These are phyloP conservation scores for Fusarium nodosum DNA, from an alignment of 2,329 filamentous ascomycete species.

Conservation along the genomic window DNA sequence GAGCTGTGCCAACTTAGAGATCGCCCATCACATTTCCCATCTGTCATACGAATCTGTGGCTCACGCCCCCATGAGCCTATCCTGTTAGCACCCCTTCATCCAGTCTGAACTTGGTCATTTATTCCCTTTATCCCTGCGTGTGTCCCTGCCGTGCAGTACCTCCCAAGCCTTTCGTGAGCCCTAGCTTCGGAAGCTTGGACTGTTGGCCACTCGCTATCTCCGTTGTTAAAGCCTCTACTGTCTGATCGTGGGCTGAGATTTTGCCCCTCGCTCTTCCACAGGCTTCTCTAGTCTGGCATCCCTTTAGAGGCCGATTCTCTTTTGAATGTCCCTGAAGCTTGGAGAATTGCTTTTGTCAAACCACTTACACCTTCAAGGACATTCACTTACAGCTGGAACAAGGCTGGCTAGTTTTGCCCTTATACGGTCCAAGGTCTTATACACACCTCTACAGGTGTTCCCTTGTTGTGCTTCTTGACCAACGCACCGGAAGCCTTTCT, in stretches of 20 bases:
- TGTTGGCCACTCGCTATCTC: conserved; percentile 43
- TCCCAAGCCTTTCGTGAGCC: conserved; percentile 44
- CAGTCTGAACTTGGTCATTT: conserved; percentile 35
- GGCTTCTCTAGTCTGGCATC: conserved; percentile 33
- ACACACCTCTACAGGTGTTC: conserved; percentile 11
- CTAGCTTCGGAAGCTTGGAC: conserved; percentile 45
- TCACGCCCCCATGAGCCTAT: conserved; percentile 44
- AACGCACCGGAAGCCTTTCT: conserved; percentile 1
- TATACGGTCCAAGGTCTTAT: conserved; percentile 1
- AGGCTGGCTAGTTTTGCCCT: conserved; percentile 15
- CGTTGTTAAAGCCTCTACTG: conserved; percentile 40
- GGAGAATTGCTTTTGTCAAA: conserved; percentile 32
- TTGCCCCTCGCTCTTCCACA: conserved; percentile 41
- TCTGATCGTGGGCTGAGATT: conserved; percentile 33
- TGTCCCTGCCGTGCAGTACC: conserved; percentile 31
- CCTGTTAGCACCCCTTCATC: conserved; percentile 40
- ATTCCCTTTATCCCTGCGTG: conserved; percentile 38
- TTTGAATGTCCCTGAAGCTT: conserved; percentile 32
- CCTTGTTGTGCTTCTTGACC: conserved; percentile 1
- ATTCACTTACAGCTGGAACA: conserved; percentile 24
- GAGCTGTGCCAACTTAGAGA: conserved; percentile 41
- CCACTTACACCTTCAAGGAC: conserved; percentile 23
- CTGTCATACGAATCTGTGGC: conserved; percentile 30
- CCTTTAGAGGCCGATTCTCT: conserved; percentile 32
- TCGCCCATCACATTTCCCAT: conserved; percentile 47